Base-by-base conservation (phyloP, 805 yeast species). In the Hagleromyces aurorensis region DNA sequence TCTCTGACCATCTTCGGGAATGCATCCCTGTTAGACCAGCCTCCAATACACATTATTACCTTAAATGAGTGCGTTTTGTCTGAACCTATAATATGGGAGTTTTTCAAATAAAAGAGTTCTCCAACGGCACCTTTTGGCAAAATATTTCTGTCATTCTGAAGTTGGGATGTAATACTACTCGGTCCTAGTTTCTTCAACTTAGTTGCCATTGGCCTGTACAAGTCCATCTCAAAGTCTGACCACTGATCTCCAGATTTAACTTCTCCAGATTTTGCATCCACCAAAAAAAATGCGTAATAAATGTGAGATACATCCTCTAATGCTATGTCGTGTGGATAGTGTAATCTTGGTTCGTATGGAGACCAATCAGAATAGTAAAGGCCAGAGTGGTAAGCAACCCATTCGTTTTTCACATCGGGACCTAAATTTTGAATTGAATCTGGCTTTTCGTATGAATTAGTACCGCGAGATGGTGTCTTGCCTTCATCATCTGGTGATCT, bases 1-100 rank as follows among this genome's bases (percentile, higher is more conserved):
- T 52, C 51, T 33, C 70, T 65, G 0, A 62, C 50, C 4, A 67
- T 65, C 2, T 53, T 56, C 0, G 75, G 62, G 22, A 86, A 77
- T 8, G 61, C 58, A 0, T 59, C 56, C 11, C 70, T 49, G 39
- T 61, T 65, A 1, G 77, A 64, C 77, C 78, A 75, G 0, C 98
- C 98, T 4, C 98, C 98, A 33, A 89, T 69, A 0, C 95, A 78
- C 69, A 86, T 65, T 3, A 75, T 60, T 0, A 76, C 61, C 37
- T 75, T 73, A 18, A 85, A 48, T 19, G 65, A 48, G 7, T 63
- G 52, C 8, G 22, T 26, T 19, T 13, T 23, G 15, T 35, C 19
- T 7, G 30, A 23, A 19, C 25, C 19, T 21, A 37, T 25, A 13
- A 41, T 17, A 14, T 37, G 23, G 20, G 48, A 22, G 28, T 40